Evolutionary conservation across 768 basidiomycete species (phyloP).

Genomic region (Tubosaeta sp.): DNA sequence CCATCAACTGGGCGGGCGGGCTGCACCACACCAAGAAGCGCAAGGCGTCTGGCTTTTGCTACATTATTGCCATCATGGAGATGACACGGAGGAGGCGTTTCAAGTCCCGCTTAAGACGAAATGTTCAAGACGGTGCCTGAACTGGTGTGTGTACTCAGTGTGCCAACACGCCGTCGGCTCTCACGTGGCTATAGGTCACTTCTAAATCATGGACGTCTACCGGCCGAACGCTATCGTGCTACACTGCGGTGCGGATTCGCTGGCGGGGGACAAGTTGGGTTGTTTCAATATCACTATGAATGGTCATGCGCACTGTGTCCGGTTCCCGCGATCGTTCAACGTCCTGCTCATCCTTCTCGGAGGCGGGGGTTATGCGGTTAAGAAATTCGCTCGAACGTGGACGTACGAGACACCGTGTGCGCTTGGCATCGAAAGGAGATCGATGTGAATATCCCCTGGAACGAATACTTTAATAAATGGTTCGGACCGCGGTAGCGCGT

Average conservation of each 20-base stretch:
- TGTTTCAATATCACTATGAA: slow-evolving; percentile 96
- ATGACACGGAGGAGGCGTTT: slow-evolving; percentile 99
- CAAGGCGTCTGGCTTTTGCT: slow-evolving; percentile 98
- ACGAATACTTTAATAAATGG: slow-evolving; percentile 95
- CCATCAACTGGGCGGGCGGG: slow-evolving; percentile 97
- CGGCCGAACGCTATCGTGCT: slow-evolving; percentile 84
- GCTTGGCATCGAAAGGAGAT: slow-evolving; percentile 77
- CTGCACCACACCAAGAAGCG: slow-evolving; percentile 99
- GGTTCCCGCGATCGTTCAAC: slow-evolving; percentile 76
- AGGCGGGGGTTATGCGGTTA: slow-evolving; percentile 95
- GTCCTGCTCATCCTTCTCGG: slow-evolving; percentile 89
- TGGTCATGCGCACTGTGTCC: slow-evolving; percentile 89
- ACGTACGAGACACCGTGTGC: slow-evolving; percentile 96
- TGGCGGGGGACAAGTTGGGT: slow-evolving; percentile 92
- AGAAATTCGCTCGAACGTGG: slow-evolving; percentile 94
- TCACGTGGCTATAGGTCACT: slow-evolving; percentile 53
- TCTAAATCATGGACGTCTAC: slow-evolving; percentile 83
- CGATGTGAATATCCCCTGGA: slow-evolving; percentile 77
- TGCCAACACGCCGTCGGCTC: neutral
- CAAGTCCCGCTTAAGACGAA: slow-evolving; percentile 89
- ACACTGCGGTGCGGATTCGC: slow-evolving; percentile 95
- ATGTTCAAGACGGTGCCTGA: slow-evolving; percentile 85
- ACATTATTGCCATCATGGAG: slow-evolving; percentile 98
- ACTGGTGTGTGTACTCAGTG: slow-evolving; percentile 62
- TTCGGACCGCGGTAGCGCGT: slow-evolving; percentile 93